phyloP scores from a whole-genome alignment of 805 yeast species.

The Candida berthetii region DNA sequence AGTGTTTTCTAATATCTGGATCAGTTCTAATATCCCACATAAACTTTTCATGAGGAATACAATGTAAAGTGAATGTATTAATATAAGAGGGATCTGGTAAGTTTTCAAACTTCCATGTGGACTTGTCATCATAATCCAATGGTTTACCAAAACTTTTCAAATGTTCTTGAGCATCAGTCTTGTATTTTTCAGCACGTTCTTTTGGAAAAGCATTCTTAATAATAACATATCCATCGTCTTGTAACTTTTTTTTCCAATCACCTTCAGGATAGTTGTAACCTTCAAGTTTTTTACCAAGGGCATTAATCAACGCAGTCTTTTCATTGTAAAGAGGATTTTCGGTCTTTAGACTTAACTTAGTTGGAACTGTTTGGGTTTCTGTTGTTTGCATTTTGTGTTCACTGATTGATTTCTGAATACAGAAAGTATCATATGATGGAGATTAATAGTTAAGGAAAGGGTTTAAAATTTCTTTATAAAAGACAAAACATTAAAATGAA shows the following conservation, averaged over 20 bases:
- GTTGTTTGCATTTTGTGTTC: too few species aligned
- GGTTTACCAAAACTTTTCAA: constrained; percentile 13
- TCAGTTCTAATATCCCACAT: constrained; percentile 28
- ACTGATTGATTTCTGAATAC: too few species aligned
- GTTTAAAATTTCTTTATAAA: too few species aligned
- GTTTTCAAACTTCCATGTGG: constrained; percentile 23
- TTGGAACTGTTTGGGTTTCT: too few species aligned
- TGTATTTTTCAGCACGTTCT: constrained; percentile 19
- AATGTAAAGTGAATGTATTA: constrained; percentile 13
- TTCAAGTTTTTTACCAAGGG: constrained; percentile 3
- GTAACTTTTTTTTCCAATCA: constrained; percentile 25
- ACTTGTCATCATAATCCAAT: constrained; percentile 18
- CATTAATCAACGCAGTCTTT: constrained; percentile 3
- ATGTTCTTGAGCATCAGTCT: constrained; percentile 16
- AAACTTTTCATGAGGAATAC: constrained; percentile 24
- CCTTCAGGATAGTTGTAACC: constrained; percentile 2
- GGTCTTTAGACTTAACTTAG: too few species aligned
- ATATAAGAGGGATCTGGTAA: constrained; percentile 17
- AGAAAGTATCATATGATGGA: too few species aligned
- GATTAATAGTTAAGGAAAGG: too few species aligned
- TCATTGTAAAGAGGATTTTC: too few species aligned
- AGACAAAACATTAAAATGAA: too few species aligned
- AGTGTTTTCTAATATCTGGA: constrained; percentile 19
- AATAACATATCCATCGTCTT: constrained; percentile 24
- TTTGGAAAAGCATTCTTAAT: constrained; percentile 21